Evolutionary conservation across 1,139 yeast species (phyloP).

Genomic region (Blastobotrys apis): DNA sequence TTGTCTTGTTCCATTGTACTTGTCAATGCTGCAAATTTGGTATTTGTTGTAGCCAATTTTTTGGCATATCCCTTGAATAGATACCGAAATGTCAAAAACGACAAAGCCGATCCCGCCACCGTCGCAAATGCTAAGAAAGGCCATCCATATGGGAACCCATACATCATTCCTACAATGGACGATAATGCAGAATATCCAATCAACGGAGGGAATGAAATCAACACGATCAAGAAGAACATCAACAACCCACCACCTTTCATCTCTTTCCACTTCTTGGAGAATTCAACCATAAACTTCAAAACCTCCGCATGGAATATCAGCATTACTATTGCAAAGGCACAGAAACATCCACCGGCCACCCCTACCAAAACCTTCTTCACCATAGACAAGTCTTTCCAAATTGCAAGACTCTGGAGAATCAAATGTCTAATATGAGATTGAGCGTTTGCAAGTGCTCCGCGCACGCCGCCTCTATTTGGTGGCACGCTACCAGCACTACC

Average conservation of each 20-base stretch:
- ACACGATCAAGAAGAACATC: conserved; percentile 46
- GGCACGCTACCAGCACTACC: too few species aligned
- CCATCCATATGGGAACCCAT: conserved; percentile 83
- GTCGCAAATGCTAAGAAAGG: conserved; percentile 65
- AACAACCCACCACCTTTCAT: conserved; percentile 50
- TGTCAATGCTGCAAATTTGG: conserved; percentile 69
- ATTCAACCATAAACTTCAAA: conserved; percentile 41
- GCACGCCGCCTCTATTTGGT: neutral
- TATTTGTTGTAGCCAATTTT: conserved; percentile 47
- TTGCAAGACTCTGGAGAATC: conserved; percentile 9
- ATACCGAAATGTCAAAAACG: conserved; percentile 66
- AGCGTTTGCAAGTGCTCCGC: neutral
- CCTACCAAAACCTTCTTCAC: conserved; percentile 16
- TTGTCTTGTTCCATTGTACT: conserved; percentile 67
- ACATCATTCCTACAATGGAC: conserved; percentile 72
- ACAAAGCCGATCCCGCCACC: conserved; percentile 63
- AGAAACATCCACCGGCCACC: conserved; percentile 17
- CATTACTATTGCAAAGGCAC: conserved; percentile 32
- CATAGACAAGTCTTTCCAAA: conserved; percentile 14
- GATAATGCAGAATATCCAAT: conserved; percentile 74
- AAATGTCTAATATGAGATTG: neutral
- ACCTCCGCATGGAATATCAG: conserved; percentile 49
- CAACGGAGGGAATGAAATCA: conserved; percentile 78
- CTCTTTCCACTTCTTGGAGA: conserved; percentile 47
- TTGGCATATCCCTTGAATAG: conserved; percentile 57